Base-by-base conservation (phyloP, 1,139 yeast genomes). In the Torulaspora pretoriensis region DNA sequence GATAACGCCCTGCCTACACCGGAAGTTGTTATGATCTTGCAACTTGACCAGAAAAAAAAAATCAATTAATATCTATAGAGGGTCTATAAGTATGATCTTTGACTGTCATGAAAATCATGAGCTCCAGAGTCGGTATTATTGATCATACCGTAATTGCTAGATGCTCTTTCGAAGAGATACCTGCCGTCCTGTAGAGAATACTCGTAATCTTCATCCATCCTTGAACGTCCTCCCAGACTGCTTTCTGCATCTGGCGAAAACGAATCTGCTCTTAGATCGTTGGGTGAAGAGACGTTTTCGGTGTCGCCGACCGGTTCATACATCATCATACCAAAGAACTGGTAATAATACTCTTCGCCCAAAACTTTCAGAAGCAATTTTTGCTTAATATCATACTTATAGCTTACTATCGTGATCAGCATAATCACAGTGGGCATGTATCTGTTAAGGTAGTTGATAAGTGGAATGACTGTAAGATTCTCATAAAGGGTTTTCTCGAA, bases 111-210 rank as follows among this genome's bases (percentile, higher is more conserved):
- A 13, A 24, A n/a, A 13, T 40, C 42, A 10, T 35, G 31, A 23
- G 33, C 26, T 13, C 31, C 29, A 12, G 35, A 32, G 10, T 33
- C 44, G 30, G 38, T 24, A 33, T 34, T 38, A 25, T 27, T 39
- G 19, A 42, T 23, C 46, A 54, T 35, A 32, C 37, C 46, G 40
- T 49, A 50, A 42, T 54, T 58, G 10, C 53, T 52, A 2, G 65
- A 57, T 5, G 64, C 64, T 47, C 64, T 54, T 41, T 62, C 64
- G 40, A 58, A 62, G 13, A 62, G 38, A 42, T 57, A 59, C 42
- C 60, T 54, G 14, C 67, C 67, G 47, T 62, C 67, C 47, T 61
- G 65, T 42, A 62, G 45, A 13, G 64, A 61, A 46, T 60, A 62
- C 35, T 60, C 60, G 34, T 60, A 59, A 44, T 61, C 65, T 32